phyloP scores from a whole-genome alignment of 495 filamentous ascomycete genomes.

The Penicillium tannophilum region DNA sequence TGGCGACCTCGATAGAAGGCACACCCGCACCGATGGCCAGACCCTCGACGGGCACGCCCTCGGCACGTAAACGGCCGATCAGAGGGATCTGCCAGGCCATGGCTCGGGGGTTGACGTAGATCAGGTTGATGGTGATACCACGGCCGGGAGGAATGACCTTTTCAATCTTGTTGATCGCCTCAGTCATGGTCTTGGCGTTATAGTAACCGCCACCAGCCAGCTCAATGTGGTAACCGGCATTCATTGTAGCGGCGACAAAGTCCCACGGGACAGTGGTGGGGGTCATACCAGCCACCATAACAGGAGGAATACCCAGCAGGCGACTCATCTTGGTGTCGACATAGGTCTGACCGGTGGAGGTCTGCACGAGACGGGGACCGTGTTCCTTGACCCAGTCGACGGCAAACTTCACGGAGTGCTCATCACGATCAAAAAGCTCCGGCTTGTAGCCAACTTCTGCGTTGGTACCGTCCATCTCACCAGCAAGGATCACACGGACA shows the following conservation, averaged over 20 bases:
- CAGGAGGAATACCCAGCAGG: slow-evolving; percentile 80
- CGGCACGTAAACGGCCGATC: slow-evolving; percentile 77
- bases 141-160: slow-evolving; percentile 84
- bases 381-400: slow-evolving; percentile 98
- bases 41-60: slow-evolving; percentile 92
- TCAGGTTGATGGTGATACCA: slow-evolving; percentile 91
- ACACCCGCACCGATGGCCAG: slow-evolving; percentile 60
- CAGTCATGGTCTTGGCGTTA: slow-evolving; percentile 85
- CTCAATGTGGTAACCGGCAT: slow-evolving; percentile 92
- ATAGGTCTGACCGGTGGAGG: slow-evolving; percentile 79
- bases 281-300: slow-evolving; percentile 97
- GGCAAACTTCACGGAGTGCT: slow-evolving; percentile 91
- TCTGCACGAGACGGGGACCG: slow-evolving; percentile 84
- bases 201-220: slow-evolving; percentile 92
- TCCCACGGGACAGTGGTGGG: slow-evolving; percentile 93
- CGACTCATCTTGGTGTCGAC: slow-evolving; percentile 99
- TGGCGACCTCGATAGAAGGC: slow-evolving; percentile 50
- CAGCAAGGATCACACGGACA: slow-evolving; percentile 91
- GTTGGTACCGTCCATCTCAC: slow-evolving; percentile 86
- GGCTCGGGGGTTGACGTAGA: slow-evolving; percentile 93
- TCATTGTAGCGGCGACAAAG: slow-evolving; percentile 94
- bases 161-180: slow-evolving; percentile 87
- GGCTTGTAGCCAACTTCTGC: slow-evolving; percentile 94
- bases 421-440: slow-evolving; percentile 93
- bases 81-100: slow-evolving; percentile 99